Evolutionary conservation across 2,329 filamentous ascomycete genomes (phyloP), one percentile per base, ranked within the genome.

Genomic region (Drechslerella dactyloides): DNA sequence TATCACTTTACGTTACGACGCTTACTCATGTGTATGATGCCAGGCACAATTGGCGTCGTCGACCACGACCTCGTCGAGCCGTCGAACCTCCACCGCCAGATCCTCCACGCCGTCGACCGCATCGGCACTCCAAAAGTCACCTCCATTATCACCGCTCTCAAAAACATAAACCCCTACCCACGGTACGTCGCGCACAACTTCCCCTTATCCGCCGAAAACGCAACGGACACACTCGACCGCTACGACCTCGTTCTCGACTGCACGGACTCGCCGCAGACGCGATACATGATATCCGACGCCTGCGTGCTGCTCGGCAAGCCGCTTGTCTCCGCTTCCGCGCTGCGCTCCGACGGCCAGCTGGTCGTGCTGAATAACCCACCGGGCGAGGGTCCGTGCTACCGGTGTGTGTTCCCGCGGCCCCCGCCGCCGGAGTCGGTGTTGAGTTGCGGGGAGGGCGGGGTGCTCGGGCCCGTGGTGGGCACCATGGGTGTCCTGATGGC

Each of bases 191-290:
- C 86, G 0, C 84, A 96, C 77, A 78, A 80, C 8, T 82, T 83
- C 13, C 88, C 90, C 74, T 84, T 97, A 13, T 86, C 85, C 0
- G 84, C 91, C 0, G 81, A 86, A 68, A 90, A 89, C 58, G 90
- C 91, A 0, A 80, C 86, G 5, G 79, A 82, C 0, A 86, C 91
- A 44, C 85, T 96, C 63, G 80, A 82, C 0, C 76, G 82, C 2
- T 97, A 96, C 78, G 91, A 96, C 76, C 76, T 97, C 0, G 86
- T 97, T 1, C 86, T 99, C 11, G 94, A 99, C 79, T 99, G 94
- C 79, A 97, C 93, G 8, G 94, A 99, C 80, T 92, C 93, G 74
- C 93, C 94, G 0, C 89, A 90, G 0, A 90, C 91, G 0, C 90
- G 94, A 48, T 97, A 99, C 79, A 85, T 97, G 51, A 90, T 97